A percentile compares a stretch with the other conserved stretches of the same genome.
phyloP scores from a whole-genome alignment of 495 filamentous ascomycete species.

The Podospora comata region DNA sequence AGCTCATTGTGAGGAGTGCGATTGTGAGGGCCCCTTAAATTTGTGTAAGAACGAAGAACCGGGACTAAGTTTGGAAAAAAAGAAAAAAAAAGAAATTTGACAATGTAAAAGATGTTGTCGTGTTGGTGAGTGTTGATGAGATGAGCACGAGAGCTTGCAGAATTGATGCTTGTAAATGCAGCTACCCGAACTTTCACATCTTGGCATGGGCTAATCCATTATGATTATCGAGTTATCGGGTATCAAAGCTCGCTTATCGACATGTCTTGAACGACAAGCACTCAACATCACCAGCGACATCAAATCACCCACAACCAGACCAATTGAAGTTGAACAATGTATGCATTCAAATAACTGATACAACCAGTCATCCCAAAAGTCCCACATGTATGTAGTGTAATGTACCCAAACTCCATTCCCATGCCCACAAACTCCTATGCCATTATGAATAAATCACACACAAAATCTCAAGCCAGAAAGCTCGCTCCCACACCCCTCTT shows the following conservation, averaged over 20 bases:
- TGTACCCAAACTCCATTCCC: not conserved
- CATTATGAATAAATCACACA: not conserved
- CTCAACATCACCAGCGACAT: not conserved
- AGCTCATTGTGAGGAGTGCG: not conserved
- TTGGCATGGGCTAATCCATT: not conserved
- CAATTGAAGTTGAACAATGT: not conserved
- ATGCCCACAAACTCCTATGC: not conserved
- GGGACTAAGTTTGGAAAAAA: not conserved
- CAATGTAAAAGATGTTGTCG: not conserved
- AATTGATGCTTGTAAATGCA: not conserved
- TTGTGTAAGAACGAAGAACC: not conserved
- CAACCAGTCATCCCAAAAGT: constrained; percentile 9
- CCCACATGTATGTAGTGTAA: not conserved
- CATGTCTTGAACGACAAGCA: not conserved
- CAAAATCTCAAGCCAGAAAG: constrained; percentile 42
- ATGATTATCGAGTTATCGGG: not conserved
- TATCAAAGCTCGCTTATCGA: not conserved
- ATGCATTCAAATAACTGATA: not conserved
- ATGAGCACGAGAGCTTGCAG: not conserved
- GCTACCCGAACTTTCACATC: not conserved
- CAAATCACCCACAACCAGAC: not conserved
- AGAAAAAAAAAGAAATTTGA: not conserved
- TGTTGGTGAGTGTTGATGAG: not conserved
- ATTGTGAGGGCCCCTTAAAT: not conserved
- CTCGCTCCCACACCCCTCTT: constrained; percentile 56